Percentiles rank a stretch among this genome's conserved stretches.
These are phyloP conservation scores for Epichloe elymi DNA, from an alignment of 2,329 filamentous ascomycete species.

Conservation along the genomic window DNA sequence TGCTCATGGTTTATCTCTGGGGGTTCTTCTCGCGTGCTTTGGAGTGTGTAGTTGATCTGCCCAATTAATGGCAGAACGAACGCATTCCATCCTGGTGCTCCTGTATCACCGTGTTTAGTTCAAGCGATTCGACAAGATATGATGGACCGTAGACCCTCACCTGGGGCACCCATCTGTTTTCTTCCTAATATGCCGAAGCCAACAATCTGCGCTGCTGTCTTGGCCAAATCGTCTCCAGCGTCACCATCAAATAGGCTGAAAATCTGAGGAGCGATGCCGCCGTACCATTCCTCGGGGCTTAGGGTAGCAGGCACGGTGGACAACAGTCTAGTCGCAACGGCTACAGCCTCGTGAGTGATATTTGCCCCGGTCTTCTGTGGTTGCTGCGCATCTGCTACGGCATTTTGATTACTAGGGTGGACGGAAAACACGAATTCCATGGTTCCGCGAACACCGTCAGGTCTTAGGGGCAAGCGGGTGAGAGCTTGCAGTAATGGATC, in stretches of 20 bases:
- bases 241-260: conserved; percentile 46
- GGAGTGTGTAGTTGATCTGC: conserved; percentile 32
- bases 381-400: conserved; percentile 24
- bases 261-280: conserved; percentile 46
- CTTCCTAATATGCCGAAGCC: conserved; percentile 52
- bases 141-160: conserved; percentile 15
- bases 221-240: conserved; percentile 21
- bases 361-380: conserved; percentile 45
- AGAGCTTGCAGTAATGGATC: conserved; percentile 42
- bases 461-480: conserved; percentile 46
- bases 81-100: conserved; percentile 45
- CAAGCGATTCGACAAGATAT: not conserved
- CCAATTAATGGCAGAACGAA: conserved; percentile 47
- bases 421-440: conserved; percentile 61
- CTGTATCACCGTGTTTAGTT: conserved; percentile 16
- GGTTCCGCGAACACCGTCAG: conserved; percentile 51
- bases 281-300: conserved; percentile 45
- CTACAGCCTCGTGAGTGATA: conserved; percentile 56
- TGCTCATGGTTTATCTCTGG: conserved; percentile 9
- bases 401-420: conserved; percentile 39
- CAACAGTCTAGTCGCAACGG: conserved; percentile 48
- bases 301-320: conserved; percentile 44
- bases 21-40: not conserved
- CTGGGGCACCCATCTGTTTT: conserved; percentile 50
- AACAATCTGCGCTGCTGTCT: conserved; percentile 24